phyloP scores from a whole-genome alignment of 2,329 filamentous ascomycete genomes.

The Cladosporium sp. region DNA sequence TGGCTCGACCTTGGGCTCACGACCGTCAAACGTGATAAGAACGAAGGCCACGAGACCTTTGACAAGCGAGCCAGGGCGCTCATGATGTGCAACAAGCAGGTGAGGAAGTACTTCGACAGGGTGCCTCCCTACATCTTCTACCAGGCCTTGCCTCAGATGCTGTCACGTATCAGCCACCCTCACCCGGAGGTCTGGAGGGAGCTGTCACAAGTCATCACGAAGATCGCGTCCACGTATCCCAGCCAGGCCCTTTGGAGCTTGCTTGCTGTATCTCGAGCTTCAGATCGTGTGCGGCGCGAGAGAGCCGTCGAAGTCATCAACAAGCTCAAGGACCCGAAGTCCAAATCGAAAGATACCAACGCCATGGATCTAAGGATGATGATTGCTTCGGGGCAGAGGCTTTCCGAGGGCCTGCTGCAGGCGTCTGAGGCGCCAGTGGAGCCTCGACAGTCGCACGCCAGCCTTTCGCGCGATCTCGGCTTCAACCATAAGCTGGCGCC shows the following conservation, averaged over 20 bases:
- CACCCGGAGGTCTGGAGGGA: conserved; percentile 70
- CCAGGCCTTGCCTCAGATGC: conserved; percentile 80
- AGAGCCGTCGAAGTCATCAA: conserved; percentile 40
- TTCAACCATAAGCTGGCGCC: conserved; percentile 82
- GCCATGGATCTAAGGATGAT: conserved; percentile 60
- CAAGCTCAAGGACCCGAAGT: conserved; percentile 44
- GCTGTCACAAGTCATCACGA: conserved; percentile 72
- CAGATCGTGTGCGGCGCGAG: conserved; percentile 59
- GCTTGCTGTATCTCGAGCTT: conserved; percentile 78
- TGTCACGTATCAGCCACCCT: conserved; percentile 89
- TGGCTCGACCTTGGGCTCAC: conserved; percentile 89
- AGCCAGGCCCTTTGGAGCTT: conserved; percentile 89
- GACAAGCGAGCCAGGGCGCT: conserved; percentile 56
- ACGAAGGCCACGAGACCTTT: conserved; percentile 7
- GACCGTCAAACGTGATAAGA: conserved; percentile 36
- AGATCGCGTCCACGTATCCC: conserved; percentile 80
- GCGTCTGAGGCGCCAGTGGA: conserved; percentile 76
- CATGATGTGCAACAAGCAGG: conserved; percentile 61
- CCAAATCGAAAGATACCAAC: conserved; percentile 50
- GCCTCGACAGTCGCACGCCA: conserved; percentile 64
- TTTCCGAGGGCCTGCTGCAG: conserved; percentile 73
- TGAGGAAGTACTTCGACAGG: conserved; percentile 70
- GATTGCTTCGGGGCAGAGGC: conserved; percentile 70
- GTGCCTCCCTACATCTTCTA: conserved; percentile 75
- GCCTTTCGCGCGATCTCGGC: conserved; percentile 66